Conservation (phyloP, 108 stramenopile species). For the Cyclotella distinguenda region DNA sequence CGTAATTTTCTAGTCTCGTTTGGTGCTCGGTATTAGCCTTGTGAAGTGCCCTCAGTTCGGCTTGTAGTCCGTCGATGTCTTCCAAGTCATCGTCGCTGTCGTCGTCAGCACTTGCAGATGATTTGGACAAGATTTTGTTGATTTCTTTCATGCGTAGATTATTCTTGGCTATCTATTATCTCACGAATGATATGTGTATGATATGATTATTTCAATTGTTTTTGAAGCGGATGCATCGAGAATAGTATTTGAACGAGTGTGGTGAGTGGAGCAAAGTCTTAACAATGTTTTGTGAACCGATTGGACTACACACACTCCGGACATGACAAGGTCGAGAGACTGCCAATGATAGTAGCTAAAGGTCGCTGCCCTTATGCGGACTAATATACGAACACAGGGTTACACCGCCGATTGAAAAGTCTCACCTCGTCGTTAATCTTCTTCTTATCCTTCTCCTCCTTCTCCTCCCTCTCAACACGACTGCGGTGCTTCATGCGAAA, state of each 20-base stretch:
- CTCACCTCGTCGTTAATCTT: slow-evolving; percentile 75
- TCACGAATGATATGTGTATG: too few relatives aligned
- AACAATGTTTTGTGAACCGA: too few relatives aligned
- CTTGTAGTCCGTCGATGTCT: slow-evolving; percentile 77
- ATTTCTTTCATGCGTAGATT: slow-evolving; percentile 85
- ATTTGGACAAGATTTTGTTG: slow-evolving; percentile 50
- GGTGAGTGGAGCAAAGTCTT: background rate
- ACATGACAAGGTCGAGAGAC: too few relatives aligned
- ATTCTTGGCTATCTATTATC: slow-evolving; percentile 71
- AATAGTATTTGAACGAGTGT: too few relatives aligned
- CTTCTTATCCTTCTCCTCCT: slow-evolving; percentile 86
- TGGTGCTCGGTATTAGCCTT: slow-evolving; percentile 59
- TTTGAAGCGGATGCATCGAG: too few relatives aligned
- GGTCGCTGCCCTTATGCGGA: too few relatives aligned
- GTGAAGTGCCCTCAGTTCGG: slow-evolving; percentile 80
- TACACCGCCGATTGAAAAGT: too few relatives aligned
- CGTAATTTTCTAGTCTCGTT: slow-evolving; percentile 84
- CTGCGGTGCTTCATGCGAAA: slow-evolving; percentile 93
- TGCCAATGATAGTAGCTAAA: too few relatives aligned
- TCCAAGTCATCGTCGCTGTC: slow-evolving; percentile 86
- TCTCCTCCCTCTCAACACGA: slow-evolving; percentile 92
- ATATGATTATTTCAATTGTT: too few relatives aligned
- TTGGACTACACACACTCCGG: too few relatives aligned
- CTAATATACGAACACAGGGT: too few relatives aligned
- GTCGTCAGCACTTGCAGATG: slow-evolving; percentile 37